These are phyloP conservation scores for Quercus robur DNA, from an alignment of 306 rosid species.

Conservation along the genomic window DNA sequence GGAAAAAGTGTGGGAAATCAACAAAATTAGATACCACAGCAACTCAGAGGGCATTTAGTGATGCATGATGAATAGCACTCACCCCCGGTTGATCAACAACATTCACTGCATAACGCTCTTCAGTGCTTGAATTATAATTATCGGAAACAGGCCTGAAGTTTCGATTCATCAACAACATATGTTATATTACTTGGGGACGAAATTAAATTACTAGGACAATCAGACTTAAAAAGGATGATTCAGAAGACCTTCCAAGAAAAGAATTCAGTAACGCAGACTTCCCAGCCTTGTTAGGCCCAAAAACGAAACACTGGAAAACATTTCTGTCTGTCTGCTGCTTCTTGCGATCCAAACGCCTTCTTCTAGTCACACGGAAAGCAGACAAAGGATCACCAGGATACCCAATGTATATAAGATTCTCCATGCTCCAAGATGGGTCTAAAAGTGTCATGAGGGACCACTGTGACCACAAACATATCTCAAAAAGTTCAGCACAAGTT, in stretches of 20 bases:
- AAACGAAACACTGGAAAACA: slow-evolving; percentile 88
- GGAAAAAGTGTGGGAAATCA: background rate
- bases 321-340: slow-evolving; percentile 78
- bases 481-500: background rate
- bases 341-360: slow-evolving; percentile 80
- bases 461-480: slow-evolving; percentile 39
- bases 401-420: slow-evolving; percentile 89
- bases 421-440: slow-evolving; percentile 75
- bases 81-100: slow-evolving; percentile 52
- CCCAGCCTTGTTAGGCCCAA: slow-evolving; percentile 93
- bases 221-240: background rate
- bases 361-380: slow-evolving; percentile 77
- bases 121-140: slow-evolving; percentile 57
- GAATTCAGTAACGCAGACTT: slow-evolving; percentile 84
- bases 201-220: background rate
- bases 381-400: slow-evolving; percentile 72
- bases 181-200: background rate
- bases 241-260: slow-evolving; percentile 74
- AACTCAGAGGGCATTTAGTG: background rate
- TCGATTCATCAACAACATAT: slow-evolving; percentile 20
- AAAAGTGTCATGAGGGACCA: slow-evolving; percentile 95
- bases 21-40: background rate
- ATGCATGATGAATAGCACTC: slow-evolving; percentile 16
- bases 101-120: slow-evolving; percentile 78
- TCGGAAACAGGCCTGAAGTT: slow-evolving; percentile 63